Base-by-base conservation (phyloP, 805 yeast genomes). In the Wickerhamomyces bisporus region DNA sequence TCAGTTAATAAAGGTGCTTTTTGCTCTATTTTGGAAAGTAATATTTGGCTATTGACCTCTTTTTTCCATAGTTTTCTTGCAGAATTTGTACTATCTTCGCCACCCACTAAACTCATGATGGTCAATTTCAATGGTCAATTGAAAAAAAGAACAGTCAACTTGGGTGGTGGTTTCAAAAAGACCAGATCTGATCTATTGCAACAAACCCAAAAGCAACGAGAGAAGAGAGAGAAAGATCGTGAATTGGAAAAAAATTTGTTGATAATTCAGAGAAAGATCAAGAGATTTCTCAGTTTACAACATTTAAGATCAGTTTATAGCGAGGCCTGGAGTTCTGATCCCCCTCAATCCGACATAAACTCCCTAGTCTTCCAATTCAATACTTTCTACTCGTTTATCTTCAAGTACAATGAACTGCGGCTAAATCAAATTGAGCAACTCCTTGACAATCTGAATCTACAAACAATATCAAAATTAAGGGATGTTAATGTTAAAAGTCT, bases 41-140 rank as follows among this genome's bases (percentile, higher is more conserved):
- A n/a, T n/a, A n/a, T n/a, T n/a, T n/a, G n/a, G n/a, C n/a, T n/a
- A n/a, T n/a, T n/a, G n/a, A n/a, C n/a, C n/a, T n/a, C n/a, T n/a
- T n/a, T n/a, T n/a, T n/a, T n/a, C n/a, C n/a, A n/a, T n/a, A n/a
- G n/a, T n/a, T n/a, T n/a, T n/a, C n/a, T n/a, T n/a, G n/a, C n/a
- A n/a, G n/a, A n/a, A 21, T 21, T 21, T 7, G 24, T 21, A 7
- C 24, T 10, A 7, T 21, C 7, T 21, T 7, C 24, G 24, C 24
- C 24, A 21, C 24, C 10, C 10, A 21, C 10, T 10, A 10, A 7
- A 7, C 10, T 10, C n/a, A 33, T 7, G 7, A 62, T 64, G 67
- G 34, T 62, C 40, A 78, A 80, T 62, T 86, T 85, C 62, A 73
- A 78, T 10, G 94, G 94, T 5, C 79, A 76, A 47, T 66, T 77